These are phyloP conservation scores for Leccinellum albellum DNA, from an alignment of 768 basidiomycete genomes.

Conservation along the genomic window DNA sequence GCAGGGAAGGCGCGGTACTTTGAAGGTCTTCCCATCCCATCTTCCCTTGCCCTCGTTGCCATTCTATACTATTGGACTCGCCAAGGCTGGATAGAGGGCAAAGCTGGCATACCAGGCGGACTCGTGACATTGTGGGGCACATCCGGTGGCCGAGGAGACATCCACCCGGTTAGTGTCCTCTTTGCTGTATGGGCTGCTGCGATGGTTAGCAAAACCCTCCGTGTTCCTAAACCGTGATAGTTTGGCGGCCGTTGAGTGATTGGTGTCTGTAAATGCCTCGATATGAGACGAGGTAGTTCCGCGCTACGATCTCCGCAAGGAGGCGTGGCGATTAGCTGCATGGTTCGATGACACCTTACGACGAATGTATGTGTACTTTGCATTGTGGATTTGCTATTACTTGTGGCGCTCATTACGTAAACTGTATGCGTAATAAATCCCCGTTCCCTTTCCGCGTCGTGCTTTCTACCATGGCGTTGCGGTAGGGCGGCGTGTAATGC, in stretches of 20 bases:
- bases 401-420: neutral
- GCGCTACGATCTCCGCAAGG: slow-evolving; percentile 3
- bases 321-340: neutral
- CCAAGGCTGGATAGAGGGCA: slow-evolving; percentile 80
- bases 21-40: slow-evolving; percentile 96
- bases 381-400: slow-evolving; percentile 1
- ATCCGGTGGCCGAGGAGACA: slow-evolving; percentile 71
- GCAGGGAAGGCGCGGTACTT: slow-evolving; percentile 92
- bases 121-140: slow-evolving; percentile 70
- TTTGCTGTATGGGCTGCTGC: slow-evolving; percentile 87
- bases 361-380: slow-evolving; percentile 15
- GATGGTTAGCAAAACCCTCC: slow-evolving; percentile 97
- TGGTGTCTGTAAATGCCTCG: neutral
- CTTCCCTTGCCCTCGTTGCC: slow-evolving; percentile 75
- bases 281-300: neutral
- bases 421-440: neutral
- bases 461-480: slow-evolving; percentile 3
- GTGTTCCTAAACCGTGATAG: slow-evolving; percentile 69
- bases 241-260: neutral
- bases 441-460: neutral
- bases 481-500: neutral
- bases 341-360: slow-evolving; percentile 12
- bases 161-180: slow-evolving; percentile 77
- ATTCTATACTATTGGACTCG: slow-evolving; percentile 79
- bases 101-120: slow-evolving; percentile 71